phyloP scores from a whole-genome alignment of 805 yeast genomes.

The Saccharomycopsis sp. region DNA sequence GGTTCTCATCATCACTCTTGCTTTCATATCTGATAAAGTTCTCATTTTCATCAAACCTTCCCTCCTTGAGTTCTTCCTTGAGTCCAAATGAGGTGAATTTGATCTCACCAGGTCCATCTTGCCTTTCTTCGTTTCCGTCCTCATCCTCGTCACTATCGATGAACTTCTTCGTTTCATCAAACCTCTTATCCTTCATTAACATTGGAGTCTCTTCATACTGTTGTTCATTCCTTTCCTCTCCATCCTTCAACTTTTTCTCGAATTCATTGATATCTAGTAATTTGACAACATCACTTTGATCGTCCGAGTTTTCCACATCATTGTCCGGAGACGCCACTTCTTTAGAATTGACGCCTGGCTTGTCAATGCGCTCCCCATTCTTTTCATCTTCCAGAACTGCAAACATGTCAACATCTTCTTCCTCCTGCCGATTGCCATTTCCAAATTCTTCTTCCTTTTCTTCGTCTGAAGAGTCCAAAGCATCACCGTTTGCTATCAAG shows the following conservation, averaged over 20 bases:
- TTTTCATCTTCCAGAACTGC: conserved; percentile 15
- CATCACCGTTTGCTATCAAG: neutral
- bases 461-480: conserved; percentile 18
- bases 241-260: conserved; percentile 8
- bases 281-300: conserved; percentile 6
- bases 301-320: neutral
- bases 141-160: conserved; percentile 20
- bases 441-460: neutral
- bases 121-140: conserved; percentile 24
- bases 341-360: neutral
- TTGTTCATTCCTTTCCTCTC: conserved; percentile 2
- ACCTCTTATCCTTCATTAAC: neutral
- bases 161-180: conserved; percentile 7
- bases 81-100: conserved; percentile 58
- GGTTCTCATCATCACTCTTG: conserved; percentile 28
- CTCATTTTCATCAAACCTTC: conserved; percentile 53
- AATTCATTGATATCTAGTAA: conserved; percentile 11
- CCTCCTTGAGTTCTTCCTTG: conserved; percentile 47
- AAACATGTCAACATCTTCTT: conserved; percentile 18
- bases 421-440: neutral
- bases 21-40: conserved; percentile 40
- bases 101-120: conserved; percentile 37
- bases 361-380: neutral
- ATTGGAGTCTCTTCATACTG: conserved; percentile 1
- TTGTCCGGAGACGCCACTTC: neutral